phyloP scores from a whole-genome alignment of 2,329 filamentous ascomycete species.

The Penicillium freii region DNA sequence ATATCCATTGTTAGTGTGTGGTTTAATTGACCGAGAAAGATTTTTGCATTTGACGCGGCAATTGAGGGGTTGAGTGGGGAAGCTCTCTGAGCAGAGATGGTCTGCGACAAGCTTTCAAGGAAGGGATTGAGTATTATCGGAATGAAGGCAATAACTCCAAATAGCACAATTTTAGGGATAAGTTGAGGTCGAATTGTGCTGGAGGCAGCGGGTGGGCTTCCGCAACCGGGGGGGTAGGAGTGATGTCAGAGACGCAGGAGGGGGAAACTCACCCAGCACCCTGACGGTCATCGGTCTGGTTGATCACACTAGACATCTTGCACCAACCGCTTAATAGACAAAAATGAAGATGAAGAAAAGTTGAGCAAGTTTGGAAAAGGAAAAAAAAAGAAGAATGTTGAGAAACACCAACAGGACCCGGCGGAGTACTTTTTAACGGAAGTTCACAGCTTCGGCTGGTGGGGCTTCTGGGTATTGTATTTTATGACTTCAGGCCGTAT shows the following conservation, averaged over 20 bases:
- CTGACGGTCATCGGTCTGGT: conserved; percentile 50
- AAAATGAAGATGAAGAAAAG: conserved; percentile 11
- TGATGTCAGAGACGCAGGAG: conserved; percentile 40
- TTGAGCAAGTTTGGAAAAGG: conserved; percentile 3
- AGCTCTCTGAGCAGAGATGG: conserved; percentile 5
- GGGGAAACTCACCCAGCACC: conserved; percentile 52
- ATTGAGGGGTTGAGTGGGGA: conserved; percentile 21
- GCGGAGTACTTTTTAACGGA: conserved; percentile 36
- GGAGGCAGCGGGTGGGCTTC: conserved; percentile 13
- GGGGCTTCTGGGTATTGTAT: conserved; percentile 20
- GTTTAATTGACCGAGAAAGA: conserved; percentile 11
- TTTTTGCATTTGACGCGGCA: conserved; percentile 15
- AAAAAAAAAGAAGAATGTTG: conserved; percentile 21
- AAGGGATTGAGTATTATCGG: background rate
- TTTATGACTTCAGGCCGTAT: conserved; percentile 18
- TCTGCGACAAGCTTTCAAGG: background rate
- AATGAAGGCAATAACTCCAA: background rate
- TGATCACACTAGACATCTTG: conserved; percentile 53
- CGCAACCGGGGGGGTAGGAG: conserved; percentile 26
- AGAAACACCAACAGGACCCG: conserved; percentile 28
- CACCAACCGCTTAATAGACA: conserved; percentile 13
- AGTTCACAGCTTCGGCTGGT: conserved; percentile 23
- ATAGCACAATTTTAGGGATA: conserved; percentile 1
- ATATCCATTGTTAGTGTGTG: conserved; percentile 40
- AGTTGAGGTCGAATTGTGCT: conserved; percentile 12